These are phyloP conservation scores for Pythium myriotylum DNA, from an alignment of 352 stramenopile genomes.

Conservation along the genomic window DNA sequence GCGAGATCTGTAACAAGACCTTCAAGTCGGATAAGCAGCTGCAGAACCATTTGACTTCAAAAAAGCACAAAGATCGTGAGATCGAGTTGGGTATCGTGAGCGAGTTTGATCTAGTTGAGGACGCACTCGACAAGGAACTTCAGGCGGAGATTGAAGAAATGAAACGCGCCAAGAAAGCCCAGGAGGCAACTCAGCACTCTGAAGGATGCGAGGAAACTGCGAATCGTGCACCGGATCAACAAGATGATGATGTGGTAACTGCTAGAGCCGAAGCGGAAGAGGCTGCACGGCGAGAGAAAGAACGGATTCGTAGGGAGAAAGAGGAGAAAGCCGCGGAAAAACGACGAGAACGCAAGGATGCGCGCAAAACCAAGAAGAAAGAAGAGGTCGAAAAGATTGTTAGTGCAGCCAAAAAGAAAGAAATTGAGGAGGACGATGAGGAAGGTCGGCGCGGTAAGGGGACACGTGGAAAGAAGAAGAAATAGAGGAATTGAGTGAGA, in stretches of 20 bases:
- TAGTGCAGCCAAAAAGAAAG: conserved; percentile 43
- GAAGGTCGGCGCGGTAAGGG: conserved; percentile 42
- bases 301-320: conserved; percentile 64
- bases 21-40: conserved; percentile 88
- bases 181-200: conserved; percentile 2
- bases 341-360: conserved; percentile 76
- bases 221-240: too few species aligned
- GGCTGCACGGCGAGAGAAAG: conserved; percentile 35
- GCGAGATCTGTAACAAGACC: conserved; percentile 80
- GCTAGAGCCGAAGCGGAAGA: conserved; percentile 39
- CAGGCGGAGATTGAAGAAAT: conserved; percentile 53
- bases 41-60: conserved; percentile 76
- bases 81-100: conserved; percentile 61
- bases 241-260: background rate
- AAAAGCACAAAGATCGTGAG: conserved; percentile 83
- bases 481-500: conserved; percentile 14
- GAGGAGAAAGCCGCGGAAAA: conserved; percentile 81
- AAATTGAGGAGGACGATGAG: conserved; percentile 35
- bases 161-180: conserved; percentile 38
- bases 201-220: conserved; percentile 17
- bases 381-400: conserved; percentile 77
- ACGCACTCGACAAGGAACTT: conserved; percentile 60
- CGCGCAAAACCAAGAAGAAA: conserved; percentile 82
- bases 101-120: conserved; percentile 59
- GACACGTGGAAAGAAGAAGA: conserved; percentile 31